Percentiles rank a stretch among this genome's conserved stretches.
Conservation (phyloP, 805 yeast species). For the Teunomyces cretensis region DNA sequence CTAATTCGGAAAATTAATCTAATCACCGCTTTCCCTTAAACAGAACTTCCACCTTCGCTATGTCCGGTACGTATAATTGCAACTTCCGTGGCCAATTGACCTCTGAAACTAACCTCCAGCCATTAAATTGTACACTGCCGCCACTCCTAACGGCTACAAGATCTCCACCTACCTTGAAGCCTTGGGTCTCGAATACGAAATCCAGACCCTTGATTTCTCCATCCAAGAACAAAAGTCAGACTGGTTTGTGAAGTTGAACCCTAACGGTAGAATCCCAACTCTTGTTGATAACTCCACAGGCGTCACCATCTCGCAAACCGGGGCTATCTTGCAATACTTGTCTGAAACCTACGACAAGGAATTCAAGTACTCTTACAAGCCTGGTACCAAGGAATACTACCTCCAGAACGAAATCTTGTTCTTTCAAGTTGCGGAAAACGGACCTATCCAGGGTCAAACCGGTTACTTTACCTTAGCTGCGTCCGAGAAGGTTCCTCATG, state of each 20-base stretch:
- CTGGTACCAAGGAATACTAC: constrained; percentile 45
- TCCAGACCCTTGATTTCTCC: constrained; percentile 39
- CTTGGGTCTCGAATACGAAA: constrained; percentile 42
- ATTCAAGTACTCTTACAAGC: constrained; percentile 41
- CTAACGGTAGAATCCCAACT: constrained; percentile 65
- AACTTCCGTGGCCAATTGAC: background rate
- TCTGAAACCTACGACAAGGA: constrained; percentile 62
- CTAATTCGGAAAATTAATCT: no score
- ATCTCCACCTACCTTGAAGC: constrained; percentile 41
- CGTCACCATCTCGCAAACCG: constrained; percentile 54
- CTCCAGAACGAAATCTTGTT: constrained; percentile 52
- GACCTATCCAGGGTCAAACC: constrained; percentile 66
- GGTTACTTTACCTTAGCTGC: constrained; percentile 47
- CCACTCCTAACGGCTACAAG: constrained; percentile 49
- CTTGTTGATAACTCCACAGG: constrained; percentile 45
- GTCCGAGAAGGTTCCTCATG: constrained; percentile 54
- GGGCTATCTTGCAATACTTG: constrained; percentile 58
- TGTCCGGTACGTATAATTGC: background rate
- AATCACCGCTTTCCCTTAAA: no score
- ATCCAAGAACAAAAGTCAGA: constrained; percentile 51
- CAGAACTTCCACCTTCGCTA: no score
- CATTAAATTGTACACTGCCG: constrained; percentile 28
- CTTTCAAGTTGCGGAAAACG: constrained; percentile 57
- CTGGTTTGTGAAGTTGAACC: constrained; percentile 57
- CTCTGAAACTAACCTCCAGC: background rate